Percentiles rank a stretch among this genome's conserved stretches.
These are phyloP conservation scores for Lentinula raphanica DNA, from an alignment of 768 basidiomycete genomes.

Conservation along the genomic window DNA sequence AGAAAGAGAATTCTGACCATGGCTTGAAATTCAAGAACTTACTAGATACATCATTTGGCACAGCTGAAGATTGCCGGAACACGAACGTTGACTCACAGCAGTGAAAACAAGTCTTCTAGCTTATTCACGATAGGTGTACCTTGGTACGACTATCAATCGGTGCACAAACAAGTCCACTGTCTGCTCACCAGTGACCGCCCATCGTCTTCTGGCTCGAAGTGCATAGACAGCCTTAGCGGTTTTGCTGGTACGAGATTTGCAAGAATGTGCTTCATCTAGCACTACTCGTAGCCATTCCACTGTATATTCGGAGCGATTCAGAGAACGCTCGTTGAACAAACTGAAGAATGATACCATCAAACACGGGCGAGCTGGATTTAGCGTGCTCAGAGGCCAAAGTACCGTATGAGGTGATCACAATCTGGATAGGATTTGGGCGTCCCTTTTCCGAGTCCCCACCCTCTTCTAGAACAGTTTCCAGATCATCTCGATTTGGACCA, in stretches of 20 bases:
- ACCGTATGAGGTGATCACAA: slow-evolving; percentile 87
- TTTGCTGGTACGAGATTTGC: slow-evolving; percentile 85
- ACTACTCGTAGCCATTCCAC: slow-evolving; percentile 80
- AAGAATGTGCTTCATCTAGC: slow-evolving; percentile 92
- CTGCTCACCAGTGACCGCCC: slow-evolving; percentile 78
- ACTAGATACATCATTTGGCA: slow-evolving; percentile 27
- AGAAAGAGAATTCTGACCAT: slow-evolving; percentile 83
- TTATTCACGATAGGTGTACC: slow-evolving; percentile 95
- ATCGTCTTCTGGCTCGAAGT: slow-evolving; percentile 69
- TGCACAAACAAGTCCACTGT: neutral
- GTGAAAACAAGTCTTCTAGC: slow-evolving; percentile 85
- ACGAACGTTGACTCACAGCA: slow-evolving; percentile 50
- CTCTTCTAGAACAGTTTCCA: slow-evolving; percentile 53
- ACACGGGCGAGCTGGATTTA: slow-evolving; percentile 60
- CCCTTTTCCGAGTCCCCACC: slow-evolving; percentile 44
- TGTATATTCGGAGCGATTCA: slow-evolving; percentile 22
- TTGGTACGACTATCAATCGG: slow-evolving; percentile 13
- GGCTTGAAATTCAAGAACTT: slow-evolving; percentile 76
- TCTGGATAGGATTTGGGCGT: slow-evolving; percentile 47
- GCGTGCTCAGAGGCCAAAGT: slow-evolving; percentile 82
- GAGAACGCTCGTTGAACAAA: neutral
- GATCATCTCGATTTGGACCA: slow-evolving; percentile 75
- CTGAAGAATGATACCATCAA: slow-evolving; percentile 49
- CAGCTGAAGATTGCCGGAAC: neutral
- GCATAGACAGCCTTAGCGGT: slow-evolving; percentile 88